Percentiles rank a stretch among this genome's conserved stretches.
Conservation (phyloP, 345 rosid species). For the Arabis alpina region DNA sequence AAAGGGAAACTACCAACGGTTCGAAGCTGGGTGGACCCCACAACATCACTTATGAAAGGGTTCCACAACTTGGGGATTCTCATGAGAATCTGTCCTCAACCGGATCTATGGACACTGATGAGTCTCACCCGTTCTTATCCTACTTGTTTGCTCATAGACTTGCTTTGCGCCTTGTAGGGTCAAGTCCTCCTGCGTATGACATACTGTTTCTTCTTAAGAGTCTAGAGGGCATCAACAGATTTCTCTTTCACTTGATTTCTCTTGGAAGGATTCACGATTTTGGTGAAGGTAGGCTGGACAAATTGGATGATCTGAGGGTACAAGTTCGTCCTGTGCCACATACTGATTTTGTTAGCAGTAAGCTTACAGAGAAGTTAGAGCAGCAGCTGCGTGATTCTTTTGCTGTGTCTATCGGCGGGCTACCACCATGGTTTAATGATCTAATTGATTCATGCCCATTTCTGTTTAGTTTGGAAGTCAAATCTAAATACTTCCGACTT, state of each 20-base stretch:
- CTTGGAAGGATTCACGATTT: slow-evolving; percentile 63
- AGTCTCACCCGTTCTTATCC: slow-evolving; percentile 51
- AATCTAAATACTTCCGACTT: slow-evolving; percentile 75
- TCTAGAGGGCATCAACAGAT: slow-evolving; percentile 74
- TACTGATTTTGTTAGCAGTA: slow-evolving; percentile 71
- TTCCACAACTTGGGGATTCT: slow-evolving; percentile 45
- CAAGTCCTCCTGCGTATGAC: slow-evolving; percentile 66
- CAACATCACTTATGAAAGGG: slow-evolving; percentile 63
- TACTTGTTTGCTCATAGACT: slow-evolving; percentile 59
- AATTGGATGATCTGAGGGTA: slow-evolving; percentile 67
- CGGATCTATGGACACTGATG: slow-evolving; percentile 38
- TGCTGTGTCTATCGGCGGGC: slow-evolving; percentile 66
- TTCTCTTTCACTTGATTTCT: slow-evolving; percentile 68
- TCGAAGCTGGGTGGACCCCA: slow-evolving; percentile 63
- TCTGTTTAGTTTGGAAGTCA: slow-evolving; percentile 84
- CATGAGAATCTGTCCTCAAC: slow-evolving; percentile 34
- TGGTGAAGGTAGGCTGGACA: slow-evolving; percentile 63
- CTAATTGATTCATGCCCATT: slow-evolving; percentile 88
- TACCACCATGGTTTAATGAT: slow-evolving; percentile 88
- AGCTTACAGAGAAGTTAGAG: slow-evolving; percentile 91
- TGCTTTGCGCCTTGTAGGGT: slow-evolving; percentile 56
- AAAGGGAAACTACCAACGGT: slow-evolving; percentile 51
- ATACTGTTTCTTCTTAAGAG: slow-evolving; percentile 72
- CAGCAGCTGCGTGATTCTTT: slow-evolving; percentile 87
- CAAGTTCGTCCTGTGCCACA: slow-evolving; percentile 56